Evolutionary conservation across 805 yeast genomes (phyloP).

Genomic region (Pichia nakasei): DNA sequence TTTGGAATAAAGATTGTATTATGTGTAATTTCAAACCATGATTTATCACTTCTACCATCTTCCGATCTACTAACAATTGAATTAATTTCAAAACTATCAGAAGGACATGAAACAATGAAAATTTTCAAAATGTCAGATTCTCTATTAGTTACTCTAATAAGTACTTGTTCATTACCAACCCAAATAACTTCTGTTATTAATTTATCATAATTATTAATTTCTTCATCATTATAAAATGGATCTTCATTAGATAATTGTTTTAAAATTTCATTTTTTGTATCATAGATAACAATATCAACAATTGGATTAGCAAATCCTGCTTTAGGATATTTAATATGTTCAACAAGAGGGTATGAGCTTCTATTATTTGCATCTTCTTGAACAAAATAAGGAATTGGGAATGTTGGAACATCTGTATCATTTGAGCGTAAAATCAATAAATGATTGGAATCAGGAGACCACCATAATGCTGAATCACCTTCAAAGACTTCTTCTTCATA

Average conservation of each 20-base stretch:
- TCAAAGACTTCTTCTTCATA: conserved; percentile 84
- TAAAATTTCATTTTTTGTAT: conserved; percentile 21
- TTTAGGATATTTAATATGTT: conserved; percentile 69
- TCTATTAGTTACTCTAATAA: conserved; percentile 56
- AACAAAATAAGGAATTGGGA: conserved; percentile 66
- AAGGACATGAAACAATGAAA: conserved; percentile 40
- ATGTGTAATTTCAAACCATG: conserved; percentile 75
- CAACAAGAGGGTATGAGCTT: conserved; percentile 49
- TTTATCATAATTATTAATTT: conserved; percentile 33
- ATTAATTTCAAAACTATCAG: conserved; percentile 12
- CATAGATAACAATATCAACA: conserved; percentile 45
- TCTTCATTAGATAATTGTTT: conserved; percentile 21
- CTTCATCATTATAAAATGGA: conserved; percentile 34
- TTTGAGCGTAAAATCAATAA: conserved; percentile 59
- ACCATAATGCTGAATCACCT: conserved; percentile 69
- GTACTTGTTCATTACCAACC: conserved; percentile 47
- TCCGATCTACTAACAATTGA: conserved; percentile 41
- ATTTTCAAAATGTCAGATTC: conserved; percentile 58
- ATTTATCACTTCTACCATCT: conserved; percentile 35
- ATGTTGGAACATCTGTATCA: conserved; percentile 67
- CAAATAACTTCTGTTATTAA: conserved; percentile 63
- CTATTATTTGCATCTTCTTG: conserved; percentile 32
- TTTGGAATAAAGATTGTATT: conserved; percentile 51
- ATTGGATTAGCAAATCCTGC: conserved; percentile 72
- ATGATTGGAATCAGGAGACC: conserved; percentile 70